phyloP scores from a whole-genome alignment of 2,329 filamentous ascomycete species.

The Amesomyces nigricolor region DNA sequence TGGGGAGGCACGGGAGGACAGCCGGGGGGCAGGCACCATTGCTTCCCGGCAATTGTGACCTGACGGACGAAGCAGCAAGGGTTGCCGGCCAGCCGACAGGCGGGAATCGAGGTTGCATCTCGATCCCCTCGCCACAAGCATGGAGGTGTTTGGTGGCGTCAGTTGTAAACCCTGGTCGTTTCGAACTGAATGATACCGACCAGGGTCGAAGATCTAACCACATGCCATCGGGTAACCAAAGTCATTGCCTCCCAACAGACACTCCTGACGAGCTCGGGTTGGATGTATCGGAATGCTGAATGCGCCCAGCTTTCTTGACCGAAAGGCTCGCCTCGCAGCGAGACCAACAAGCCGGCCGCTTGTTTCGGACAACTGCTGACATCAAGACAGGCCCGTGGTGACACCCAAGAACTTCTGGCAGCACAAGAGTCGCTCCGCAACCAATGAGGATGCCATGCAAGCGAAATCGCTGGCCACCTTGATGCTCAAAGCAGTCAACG shows the following conservation, averaged over 20 bases:
- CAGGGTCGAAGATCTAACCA: neutral
- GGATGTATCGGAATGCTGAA: no score
- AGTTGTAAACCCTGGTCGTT: constrained; percentile 9
- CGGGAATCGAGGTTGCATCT: constrained; percentile 13
- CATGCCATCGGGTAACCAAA: no score
- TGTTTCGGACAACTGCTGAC: constrained; percentile 7
- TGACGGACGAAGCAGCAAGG: constrained; percentile 19
- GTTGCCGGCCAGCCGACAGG: constrained; percentile 1
- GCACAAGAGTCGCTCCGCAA: constrained; percentile 10
- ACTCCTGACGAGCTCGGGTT: neutral
- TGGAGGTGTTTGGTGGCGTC: constrained; percentile 15
- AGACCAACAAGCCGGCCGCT: neutral
- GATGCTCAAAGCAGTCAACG: constrained; percentile 1
- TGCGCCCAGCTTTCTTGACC: no score
- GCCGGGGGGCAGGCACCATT: constrained; percentile 4
- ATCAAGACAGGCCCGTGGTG: constrained; percentile 12
- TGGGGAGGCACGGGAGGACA: neutral
- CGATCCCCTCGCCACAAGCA: constrained; percentile 12
- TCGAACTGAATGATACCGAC: constrained; percentile 3
- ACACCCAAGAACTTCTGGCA: constrained; percentile 11
- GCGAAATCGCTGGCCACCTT: constrained; percentile 13
- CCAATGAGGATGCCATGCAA: constrained; percentile 23
- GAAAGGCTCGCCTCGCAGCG: no score
- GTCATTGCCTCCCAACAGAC: no score
- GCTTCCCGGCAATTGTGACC: constrained; percentile 23